These are phyloP conservation scores for Penicillium ochrochloron DNA, from an alignment of 495 filamentous ascomycete species.

Conservation along the genomic window DNA sequence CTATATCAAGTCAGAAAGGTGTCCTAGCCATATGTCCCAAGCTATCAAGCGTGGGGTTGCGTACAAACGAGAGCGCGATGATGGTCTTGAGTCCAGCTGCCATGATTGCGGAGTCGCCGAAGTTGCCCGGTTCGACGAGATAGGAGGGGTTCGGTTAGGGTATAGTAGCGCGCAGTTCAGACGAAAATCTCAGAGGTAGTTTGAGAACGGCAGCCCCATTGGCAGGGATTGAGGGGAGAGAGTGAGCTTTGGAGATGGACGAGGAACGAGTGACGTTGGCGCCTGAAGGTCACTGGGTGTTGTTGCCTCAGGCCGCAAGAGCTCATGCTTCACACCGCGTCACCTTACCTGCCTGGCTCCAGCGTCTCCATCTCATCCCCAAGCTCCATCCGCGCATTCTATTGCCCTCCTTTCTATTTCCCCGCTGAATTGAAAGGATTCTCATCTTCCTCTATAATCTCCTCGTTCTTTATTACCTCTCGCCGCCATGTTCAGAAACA, in stretches of 20 bases:
- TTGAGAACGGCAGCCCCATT: conserved; percentile 28
- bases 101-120: conserved; percentile 61
- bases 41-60: conserved; percentile 19
- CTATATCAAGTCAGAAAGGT: conserved; percentile 46
- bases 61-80: conserved; percentile 95
- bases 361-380: conserved; percentile 34
- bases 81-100: conserved; percentile 96
- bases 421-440: not conserved
- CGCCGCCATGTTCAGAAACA: conserved; percentile 93
- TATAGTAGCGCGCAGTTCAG: conserved; percentile 9
- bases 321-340: conserved; percentile 43
- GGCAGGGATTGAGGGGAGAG: conserved; percentile 22
- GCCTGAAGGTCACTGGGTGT: conserved; percentile 41
- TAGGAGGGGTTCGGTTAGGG: conserved; percentile 5
- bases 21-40: not conserved
- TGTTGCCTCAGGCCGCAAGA: conserved; percentile 45
- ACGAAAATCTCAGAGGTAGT: conserved; percentile 13
- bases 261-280: conserved; percentile 42
- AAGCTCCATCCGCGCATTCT: conserved; percentile 22
- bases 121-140: conserved; percentile 21
- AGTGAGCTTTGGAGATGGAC: conserved; percentile 19
- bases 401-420: conserved; percentile 28
- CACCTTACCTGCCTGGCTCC: conserved; percentile 38
- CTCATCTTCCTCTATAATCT: conserved; percentile 9
- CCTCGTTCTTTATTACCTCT: conserved; percentile 15